phyloP scores from a whole-genome alignment of 495 filamentous ascomycete genomes.

The Penicillium lividum region DNA sequence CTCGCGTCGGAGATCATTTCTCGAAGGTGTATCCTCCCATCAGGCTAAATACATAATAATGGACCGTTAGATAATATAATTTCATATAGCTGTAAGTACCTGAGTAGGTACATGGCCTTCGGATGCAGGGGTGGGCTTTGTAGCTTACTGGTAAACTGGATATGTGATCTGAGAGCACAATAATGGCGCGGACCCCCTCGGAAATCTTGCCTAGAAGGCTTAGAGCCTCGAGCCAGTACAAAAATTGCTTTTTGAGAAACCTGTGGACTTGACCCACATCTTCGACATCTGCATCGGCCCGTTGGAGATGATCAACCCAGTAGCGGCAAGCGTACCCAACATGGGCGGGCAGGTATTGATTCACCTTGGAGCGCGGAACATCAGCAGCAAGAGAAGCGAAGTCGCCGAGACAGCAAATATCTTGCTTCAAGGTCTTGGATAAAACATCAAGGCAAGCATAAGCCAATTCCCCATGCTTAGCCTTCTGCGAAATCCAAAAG shows the following conservation, averaged over 20 bases:
- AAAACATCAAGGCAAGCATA: neutral
- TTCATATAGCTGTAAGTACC: too few species aligned
- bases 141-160: neutral
- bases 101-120: too few species aligned
- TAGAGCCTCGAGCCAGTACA: slow-evolving; percentile 35
- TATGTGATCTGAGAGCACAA: slow-evolving; percentile 4
- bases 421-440: neutral
- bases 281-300: neutral
- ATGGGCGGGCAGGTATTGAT: neutral
- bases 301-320: neutral
- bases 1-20: neutral
- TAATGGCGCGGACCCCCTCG: neutral
- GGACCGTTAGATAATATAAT: too few species aligned
- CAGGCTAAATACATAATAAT: neutral
- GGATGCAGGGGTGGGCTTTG: neutral
- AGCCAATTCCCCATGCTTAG: neutral
- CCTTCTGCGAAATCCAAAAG: neutral
- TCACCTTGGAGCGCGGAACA: neutral
- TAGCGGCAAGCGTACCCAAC: slow-evolving; percentile 1
- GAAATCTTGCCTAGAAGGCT: slow-evolving; percentile 15
- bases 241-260: slow-evolving; percentile 26
- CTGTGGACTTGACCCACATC: slow-evolving; percentile 11
- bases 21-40: neutral
- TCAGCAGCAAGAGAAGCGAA: neutral
- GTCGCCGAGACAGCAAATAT: neutral